Evolutionary conservation across 768 basidiomycete genomes (phyloP).

Genomic region (Austroboletus festivus): DNA sequence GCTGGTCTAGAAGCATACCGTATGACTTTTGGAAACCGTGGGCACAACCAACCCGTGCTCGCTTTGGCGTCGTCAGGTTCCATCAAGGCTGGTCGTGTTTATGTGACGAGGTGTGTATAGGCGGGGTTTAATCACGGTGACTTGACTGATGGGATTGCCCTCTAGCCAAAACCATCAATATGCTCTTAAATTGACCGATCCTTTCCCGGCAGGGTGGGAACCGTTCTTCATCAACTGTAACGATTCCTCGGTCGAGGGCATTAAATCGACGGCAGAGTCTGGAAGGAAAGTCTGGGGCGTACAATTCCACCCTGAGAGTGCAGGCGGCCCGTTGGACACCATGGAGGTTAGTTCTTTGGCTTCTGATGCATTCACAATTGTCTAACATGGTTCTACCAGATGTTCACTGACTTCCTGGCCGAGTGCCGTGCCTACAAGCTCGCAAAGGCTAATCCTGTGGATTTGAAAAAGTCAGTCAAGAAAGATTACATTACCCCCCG

Average conservation of each 20-base stretch:
- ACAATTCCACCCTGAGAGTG: conserved; percentile 98
- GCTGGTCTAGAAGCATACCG: conserved; percentile 95
- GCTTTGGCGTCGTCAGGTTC: conserved; percentile 92
- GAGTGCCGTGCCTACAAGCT: conserved; percentile 69
- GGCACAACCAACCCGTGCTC: conserved; percentile 97
- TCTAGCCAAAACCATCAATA: conserved; percentile 95
- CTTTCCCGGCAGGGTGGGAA: conserved; percentile 96
- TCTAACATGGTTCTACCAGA: conserved; percentile 41
- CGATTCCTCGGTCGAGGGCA: conserved; percentile 97
- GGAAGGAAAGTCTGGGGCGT: conserved; percentile 96
- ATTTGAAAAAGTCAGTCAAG: conserved; percentile 13
- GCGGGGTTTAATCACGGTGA: neutral
- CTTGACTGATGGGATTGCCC: conserved; percentile 4
- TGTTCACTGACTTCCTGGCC: conserved; percentile 89
- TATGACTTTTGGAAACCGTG: conserved; percentile 99
- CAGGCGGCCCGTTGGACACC: conserved; percentile 97
- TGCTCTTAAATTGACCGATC: conserved; percentile 89
- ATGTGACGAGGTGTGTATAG: conserved; percentile 77
- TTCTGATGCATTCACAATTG: neutral
- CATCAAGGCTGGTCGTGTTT: conserved; percentile 93
- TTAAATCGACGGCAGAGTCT: conserved; percentile 88
- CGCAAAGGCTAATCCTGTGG: conserved; percentile 15
- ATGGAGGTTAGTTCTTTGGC: conserved; percentile 66
- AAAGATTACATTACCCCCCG: conserved; percentile 19
- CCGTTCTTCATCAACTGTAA: conserved; percentile 99